These are phyloP conservation scores for Apophysomyces sp. DNA, from an alignment of 371 early-diverging fungal genomes.

Conservation along the genomic window DNA sequence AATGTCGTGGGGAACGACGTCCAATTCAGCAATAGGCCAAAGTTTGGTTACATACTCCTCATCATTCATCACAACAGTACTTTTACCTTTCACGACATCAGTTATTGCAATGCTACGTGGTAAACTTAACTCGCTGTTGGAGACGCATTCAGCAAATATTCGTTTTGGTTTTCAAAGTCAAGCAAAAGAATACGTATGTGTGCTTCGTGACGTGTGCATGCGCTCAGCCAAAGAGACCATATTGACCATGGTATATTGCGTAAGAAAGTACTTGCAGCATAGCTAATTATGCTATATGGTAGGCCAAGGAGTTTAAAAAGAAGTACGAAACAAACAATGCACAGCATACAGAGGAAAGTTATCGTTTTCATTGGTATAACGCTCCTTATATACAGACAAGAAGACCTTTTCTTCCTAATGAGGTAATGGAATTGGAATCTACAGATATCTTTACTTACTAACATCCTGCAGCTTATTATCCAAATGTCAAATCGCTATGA, in stretches of 20 bases:
- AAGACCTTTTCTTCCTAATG: constrained; percentile 10
- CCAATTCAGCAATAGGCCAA: not conserved
- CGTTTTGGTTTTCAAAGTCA: not conserved
- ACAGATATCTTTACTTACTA: too few relatives aligned
- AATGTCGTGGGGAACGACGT: constrained; percentile 4
- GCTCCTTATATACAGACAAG: constrained; percentile 15
- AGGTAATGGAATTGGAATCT: constrained; percentile 6
- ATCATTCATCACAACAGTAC: not conserved
- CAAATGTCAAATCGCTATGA: constrained; percentile 8
- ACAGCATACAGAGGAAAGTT: constrained; percentile 3
- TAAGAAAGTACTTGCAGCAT: not conserved
- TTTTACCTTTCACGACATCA: not conserved
- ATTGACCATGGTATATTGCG: not conserved
- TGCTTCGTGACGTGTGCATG: not conserved
- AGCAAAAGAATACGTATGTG: not conserved
- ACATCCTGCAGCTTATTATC: not conserved
- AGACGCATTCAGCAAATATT: not conserved
- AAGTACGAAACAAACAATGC: not conserved
- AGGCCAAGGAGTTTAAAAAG: not conserved
- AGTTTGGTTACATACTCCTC: not conserved
- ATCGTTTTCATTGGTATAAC: constrained; percentile 25
- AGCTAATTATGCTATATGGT: not conserved
- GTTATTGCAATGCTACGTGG: not conserved
- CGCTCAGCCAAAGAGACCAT: not conserved
- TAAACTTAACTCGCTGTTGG: not conserved